phyloP scores from a whole-genome alignment of 805 yeast species.

The Candida xyloterini region DNA sequence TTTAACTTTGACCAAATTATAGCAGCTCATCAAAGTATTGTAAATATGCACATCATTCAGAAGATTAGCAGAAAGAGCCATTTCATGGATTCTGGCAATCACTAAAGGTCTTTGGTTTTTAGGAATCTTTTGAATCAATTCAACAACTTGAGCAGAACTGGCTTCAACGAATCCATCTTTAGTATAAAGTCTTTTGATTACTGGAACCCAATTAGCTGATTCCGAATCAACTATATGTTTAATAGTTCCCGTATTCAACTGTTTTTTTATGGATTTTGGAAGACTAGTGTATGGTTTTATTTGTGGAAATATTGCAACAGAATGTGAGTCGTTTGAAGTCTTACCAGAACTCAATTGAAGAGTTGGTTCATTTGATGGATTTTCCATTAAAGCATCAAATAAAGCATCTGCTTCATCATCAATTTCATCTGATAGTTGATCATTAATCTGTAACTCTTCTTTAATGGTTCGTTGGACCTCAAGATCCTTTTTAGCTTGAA shows the following conservation, averaged over 20 bases:
- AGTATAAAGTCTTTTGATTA: constrained; percentile 35
- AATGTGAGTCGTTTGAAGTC: not conserved
- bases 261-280: constrained; percentile 37
- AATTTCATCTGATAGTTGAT: constrained; percentile 15
- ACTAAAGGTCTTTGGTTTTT: constrained; percentile 32
- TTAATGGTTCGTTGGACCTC: constrained; percentile 10
- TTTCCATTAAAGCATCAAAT: constrained; percentile 24
- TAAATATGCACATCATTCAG: constrained; percentile 33
- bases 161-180: constrained; percentile 37
- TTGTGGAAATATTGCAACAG: constrained; percentile 24
- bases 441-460: constrained; percentile 25
- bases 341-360: not conserved
- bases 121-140: constrained; percentile 42
- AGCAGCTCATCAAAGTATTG: constrained; percentile 36
- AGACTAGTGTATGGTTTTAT: constrained; percentile 28
- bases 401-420: constrained; percentile 30
- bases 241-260: constrained; percentile 38
- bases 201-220: constrained; percentile 47
- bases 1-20: constrained; percentile 18
- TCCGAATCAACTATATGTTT: constrained; percentile 38
- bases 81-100: constrained; percentile 36
- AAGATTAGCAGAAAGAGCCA: constrained; percentile 37
- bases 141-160: constrained; percentile 33
- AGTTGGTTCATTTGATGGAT: constrained; percentile 12
- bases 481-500: constrained; percentile 20